Base-by-base conservation (phyloP, 495 filamentous ascomycete genomes). In the Xylaria telfairii region DNA sequence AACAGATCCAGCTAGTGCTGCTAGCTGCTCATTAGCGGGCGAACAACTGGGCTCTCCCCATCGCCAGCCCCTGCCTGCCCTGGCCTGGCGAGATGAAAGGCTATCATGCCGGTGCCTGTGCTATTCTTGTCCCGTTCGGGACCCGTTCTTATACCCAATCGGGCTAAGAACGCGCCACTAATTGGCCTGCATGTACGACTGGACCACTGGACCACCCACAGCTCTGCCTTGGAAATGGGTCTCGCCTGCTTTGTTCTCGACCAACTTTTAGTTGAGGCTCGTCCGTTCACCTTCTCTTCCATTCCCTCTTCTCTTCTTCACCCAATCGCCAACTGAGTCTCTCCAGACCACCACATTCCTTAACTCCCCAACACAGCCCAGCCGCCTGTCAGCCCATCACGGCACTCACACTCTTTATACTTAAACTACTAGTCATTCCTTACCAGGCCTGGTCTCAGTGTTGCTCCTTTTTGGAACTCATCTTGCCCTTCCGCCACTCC, bases 381-480 rank as follows among this genome's bases (percentile, higher is more conserved):
- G 71, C 66, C 51, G 53, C 61, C 61, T 70, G 71, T 75, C 69
- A 59, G 51, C 65, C 65, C 56, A 19, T 71, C 62, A 37, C 74
- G 75, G 74, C 75, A 70, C 69, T 66, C 71, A 77, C 75, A 70
- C 57, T 77, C 75, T 68, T 76, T 77, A 71, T 62, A n/a, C n/a
- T n/a, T n/a, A 42, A 59, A 60, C 49, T 54, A 66, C 56, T 46
- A 71, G 70, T 73, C 74, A 54, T 64, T 65, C 60, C 65, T 71
- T 69, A 65, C 61, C 30, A 70, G 63, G 59, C 68, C 73, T 72
- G 56, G 73, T 74, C 71, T 72, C 72, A 66, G 68, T 69, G 19
- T 64, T 51, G n/a, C 57, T 74, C 63, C 67, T 46, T 69, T 61
- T 68, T 57, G 54, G 65, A n/a, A 71, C 53, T 70, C 34, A 42